Evolutionary conservation across 306 rosid species (phyloP), one percentile per base, ranked within the genome.

Genomic region (Arachis hypogaea): DNA sequence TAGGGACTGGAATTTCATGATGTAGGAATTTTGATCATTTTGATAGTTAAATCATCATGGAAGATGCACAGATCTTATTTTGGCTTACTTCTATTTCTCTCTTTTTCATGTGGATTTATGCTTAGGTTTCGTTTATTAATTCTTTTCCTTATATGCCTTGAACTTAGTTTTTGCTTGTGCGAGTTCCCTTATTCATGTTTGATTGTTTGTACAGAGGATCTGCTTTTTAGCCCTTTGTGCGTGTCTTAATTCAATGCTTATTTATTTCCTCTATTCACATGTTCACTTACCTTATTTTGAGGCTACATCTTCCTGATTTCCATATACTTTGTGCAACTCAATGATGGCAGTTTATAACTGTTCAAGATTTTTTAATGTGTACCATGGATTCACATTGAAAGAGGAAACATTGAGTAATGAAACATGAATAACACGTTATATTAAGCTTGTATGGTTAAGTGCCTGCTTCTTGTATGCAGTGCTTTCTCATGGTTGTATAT

Each of bases 401-500:
- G 36, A 60, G 40, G 63, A 56, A 22, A 63, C 14, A 5, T 7
- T 40, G 9, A 11, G 38, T 77, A n/a, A 6, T 18, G 11, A n/a
- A 18, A 41, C 43, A 47, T 59, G 66, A 28, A 62, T 55, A n/a
- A 5, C 28, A 46, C 41, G 38, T 29, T 3, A 12, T 42, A 7
- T 61, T 58, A 61, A 69, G 29, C 59, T 55, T 71, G 63, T 69
- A 72, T 70, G 75, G 61, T 41, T 14, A 65, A 71, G 28, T 67
- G 14, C n/a, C 22, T 79, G 40, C 46, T 64, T 73, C 64, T 80
- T 44, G 71, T 33, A 72, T 66, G 45, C 50, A 44, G 28, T 59
- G 43, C 75, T 47, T 63, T 69, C 78, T 68, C 65, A n/a, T 63
- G 52, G 51, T 77, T 79, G 77, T 68, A 74, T 70, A 40, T 75